phyloP scores from a whole-genome alignment of 2,329 filamentous ascomycete species.

The Diaporthe velutina region DNA sequence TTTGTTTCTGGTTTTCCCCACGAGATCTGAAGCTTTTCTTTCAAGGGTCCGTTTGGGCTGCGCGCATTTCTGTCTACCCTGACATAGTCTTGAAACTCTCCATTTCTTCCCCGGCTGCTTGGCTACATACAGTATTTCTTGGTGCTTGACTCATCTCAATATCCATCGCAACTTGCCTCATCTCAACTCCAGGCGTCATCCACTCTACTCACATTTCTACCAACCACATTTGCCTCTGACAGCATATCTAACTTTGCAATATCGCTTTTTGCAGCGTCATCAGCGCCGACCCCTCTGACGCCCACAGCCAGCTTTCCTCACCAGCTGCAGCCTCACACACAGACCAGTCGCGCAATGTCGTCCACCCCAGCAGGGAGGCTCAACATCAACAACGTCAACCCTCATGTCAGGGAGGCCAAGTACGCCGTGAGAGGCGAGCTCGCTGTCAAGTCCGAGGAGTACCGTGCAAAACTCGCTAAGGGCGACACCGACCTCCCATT shows the following conservation, averaged over 20 bases:
- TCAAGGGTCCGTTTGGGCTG: slow-evolving; percentile 14
- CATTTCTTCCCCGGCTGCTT: slow-evolving; percentile 18
- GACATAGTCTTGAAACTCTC: slow-evolving; percentile 3
- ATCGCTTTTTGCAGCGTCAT: slow-evolving; percentile 35
- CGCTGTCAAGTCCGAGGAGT: slow-evolving; percentile 92
- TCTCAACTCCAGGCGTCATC: slow-evolving; percentile 13
- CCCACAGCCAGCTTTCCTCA: slow-evolving; percentile 36
- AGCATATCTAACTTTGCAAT: slow-evolving; percentile 4
- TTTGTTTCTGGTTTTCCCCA: slow-evolving; percentile 15
- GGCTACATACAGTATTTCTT: background rate
- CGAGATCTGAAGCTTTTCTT: slow-evolving; percentile 18
- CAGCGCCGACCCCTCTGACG: slow-evolving; percentile 24
- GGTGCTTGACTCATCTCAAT: slow-evolving; percentile 19
- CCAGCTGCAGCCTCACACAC: slow-evolving; percentile 39
- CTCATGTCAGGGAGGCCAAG: slow-evolving; percentile 85
- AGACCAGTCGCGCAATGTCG: slow-evolving; percentile 50
- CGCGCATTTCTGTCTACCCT: slow-evolving; percentile 20
- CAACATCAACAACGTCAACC: slow-evolving; percentile 91
- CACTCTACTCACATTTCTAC: background rate
- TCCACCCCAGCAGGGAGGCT: slow-evolving; percentile 62
- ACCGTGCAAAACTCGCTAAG: slow-evolving; percentile 79
- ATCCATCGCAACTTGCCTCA: background rate
- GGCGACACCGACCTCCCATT: slow-evolving; percentile 79
- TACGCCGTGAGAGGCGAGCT: slow-evolving; percentile 98
- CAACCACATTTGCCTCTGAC: background rate